phyloP scores from a whole-genome alignment of 441 rosid genomes.

The Theobroma grandiflorum region DNA sequence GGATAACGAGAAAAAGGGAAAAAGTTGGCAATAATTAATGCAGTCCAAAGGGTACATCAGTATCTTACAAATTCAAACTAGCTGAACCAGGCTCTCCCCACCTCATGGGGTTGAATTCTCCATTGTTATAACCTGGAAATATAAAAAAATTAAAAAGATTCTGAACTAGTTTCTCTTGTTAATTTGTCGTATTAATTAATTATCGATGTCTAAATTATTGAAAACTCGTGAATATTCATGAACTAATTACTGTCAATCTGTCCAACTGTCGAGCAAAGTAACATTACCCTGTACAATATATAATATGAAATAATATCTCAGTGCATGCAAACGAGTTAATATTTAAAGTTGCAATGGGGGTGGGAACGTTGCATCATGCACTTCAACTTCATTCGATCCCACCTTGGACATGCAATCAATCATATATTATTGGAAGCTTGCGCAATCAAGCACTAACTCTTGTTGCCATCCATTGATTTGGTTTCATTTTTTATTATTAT shows the following conservation, averaged over 20 bases:
- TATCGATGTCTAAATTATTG: too few relatives aligned
- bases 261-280: too few relatives aligned
- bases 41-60: not conserved
- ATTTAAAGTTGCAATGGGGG: not conserved
- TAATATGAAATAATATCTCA: not conserved
- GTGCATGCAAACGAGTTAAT: not conserved
- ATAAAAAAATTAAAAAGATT: too few relatives aligned
- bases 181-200: too few relatives aligned
- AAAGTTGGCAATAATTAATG: not conserved
- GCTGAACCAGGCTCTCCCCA: too few relatives aligned
- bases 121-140: too few relatives aligned
- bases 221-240: too few relatives aligned
- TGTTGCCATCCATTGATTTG: conserved; percentile 5
- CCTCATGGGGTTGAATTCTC: too few relatives aligned
- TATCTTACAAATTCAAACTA: too few relatives aligned
- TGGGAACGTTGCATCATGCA: not conserved
- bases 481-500: not conserved
- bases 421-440: conserved; percentile 37
- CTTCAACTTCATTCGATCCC: not conserved
- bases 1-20: not conserved
- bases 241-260: too few relatives aligned
- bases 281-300: not conserved
- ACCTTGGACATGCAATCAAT: conserved; percentile 18
- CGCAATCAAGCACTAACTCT: conserved; percentile 38
- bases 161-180: too few relatives aligned